Conservation (phyloP, 1,139 yeast genomes). For the Sugiyamaella castrensis region DNA sequence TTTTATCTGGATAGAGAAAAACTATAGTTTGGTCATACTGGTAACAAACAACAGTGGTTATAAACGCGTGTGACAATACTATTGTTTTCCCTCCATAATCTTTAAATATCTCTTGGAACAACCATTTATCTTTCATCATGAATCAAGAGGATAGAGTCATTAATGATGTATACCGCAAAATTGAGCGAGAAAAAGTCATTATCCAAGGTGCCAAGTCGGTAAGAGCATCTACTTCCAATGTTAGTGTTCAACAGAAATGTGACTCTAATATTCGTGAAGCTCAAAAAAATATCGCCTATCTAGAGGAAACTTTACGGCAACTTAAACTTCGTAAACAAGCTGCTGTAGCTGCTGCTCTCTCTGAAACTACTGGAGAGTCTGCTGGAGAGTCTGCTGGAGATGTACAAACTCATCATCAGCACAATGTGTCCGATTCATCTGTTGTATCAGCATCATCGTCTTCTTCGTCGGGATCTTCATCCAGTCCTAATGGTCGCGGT, state of each 20-base stretch:
- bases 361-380: constrained; percentile 4
- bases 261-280: constrained; percentile 89
- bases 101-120: background rate
- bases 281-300: constrained; percentile 82
- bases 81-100: too few species aligned
- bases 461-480: constrained; percentile 9
- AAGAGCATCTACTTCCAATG: constrained; percentile 72
- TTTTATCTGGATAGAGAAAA: too few species aligned
- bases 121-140: constrained; percentile 1
- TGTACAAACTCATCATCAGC: constrained; percentile 16
- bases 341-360: constrained; percentile 10
- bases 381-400: constrained; percentile 2
- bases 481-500: constrained; percentile 1
- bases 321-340: constrained; percentile 42
- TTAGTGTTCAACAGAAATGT: constrained; percentile 84
- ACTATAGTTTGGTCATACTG: too few species aligned
- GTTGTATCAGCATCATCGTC: constrained; percentile 15
- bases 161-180: constrained; percentile 71
- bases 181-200: constrained; percentile 82
- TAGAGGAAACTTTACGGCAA: constrained; percentile 72
- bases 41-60: too few species aligned
- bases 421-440: constrained; percentile 17
- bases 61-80: too few species aligned
- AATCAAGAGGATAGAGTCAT: constrained; percentile 30
- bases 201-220: constrained; percentile 83